Percentiles rank a stretch among this genome's conserved stretches.
Conservation (phyloP, 768 basidiomycete genomes). For the Xerocomellus amylosporus region DNA sequence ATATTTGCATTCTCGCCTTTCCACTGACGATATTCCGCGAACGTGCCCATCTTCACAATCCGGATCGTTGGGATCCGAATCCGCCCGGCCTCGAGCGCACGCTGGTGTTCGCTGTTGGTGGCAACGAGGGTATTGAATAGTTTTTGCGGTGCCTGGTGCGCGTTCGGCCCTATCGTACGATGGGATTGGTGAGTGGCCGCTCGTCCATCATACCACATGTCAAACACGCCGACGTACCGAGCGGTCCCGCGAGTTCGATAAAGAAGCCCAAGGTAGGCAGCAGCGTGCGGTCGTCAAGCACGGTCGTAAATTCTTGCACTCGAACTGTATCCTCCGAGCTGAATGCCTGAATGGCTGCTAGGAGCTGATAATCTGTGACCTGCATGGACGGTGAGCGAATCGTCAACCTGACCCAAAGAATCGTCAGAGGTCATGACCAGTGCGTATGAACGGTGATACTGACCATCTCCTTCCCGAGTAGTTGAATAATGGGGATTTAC, state of each 20-base stretch:
- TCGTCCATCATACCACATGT: background rate
- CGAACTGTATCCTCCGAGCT: conserved; percentile 1
- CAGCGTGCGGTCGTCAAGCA: conserved; percentile 12
- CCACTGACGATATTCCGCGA: conserved; percentile 13
- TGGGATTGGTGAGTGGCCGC: background rate
- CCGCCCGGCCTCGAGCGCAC: background rate
- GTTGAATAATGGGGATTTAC: conserved; percentile 8
- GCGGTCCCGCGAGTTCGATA: conserved; percentile 7
- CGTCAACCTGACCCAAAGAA: background rate
- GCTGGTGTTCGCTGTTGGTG: background rate
- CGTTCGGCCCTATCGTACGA: conserved; percentile 1
- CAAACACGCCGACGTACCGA: conserved; percentile 5
- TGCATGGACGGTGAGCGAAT: conserved; percentile 4
- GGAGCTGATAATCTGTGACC: conserved; percentile 12
- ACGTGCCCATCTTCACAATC: conserved; percentile 15
- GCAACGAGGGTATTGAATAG: conserved; percentile 9
- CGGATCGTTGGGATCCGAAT: conserved; percentile 18
- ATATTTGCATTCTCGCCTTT: background rate
- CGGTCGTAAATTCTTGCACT: conserved; percentile 17
- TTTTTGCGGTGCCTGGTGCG: background rate
- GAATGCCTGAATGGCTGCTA: background rate
- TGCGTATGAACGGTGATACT: background rate
- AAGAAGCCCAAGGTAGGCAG: conserved; percentile 12
- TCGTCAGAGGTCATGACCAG: background rate
- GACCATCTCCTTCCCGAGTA: conserved; percentile 15